Evolutionary conservation across 1,284 basidiomycete genomes (phyloP).

Genomic region (Moesziomyces aphidis): DNA sequence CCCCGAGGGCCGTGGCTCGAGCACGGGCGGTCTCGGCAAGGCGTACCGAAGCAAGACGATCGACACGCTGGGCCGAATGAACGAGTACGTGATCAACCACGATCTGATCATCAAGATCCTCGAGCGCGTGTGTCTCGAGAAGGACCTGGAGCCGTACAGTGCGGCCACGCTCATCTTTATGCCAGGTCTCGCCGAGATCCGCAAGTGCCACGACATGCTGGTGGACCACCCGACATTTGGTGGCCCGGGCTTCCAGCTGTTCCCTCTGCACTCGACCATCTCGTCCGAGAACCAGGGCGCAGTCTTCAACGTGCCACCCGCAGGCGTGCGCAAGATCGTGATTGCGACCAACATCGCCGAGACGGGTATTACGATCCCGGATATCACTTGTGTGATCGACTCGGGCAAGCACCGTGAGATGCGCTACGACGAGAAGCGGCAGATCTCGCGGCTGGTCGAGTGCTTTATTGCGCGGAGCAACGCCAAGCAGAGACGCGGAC

Average conservation of each 20-base stretch:
- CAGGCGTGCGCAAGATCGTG: constrained; percentile 88
- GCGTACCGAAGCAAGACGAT: constrained; percentile 80
- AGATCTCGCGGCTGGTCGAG: constrained; percentile 91
- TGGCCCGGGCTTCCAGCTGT: constrained; percentile 78
- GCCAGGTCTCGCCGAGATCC: constrained; percentile 87
- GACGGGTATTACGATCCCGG: constrained; percentile 97
- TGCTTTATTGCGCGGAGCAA: constrained; percentile 94
- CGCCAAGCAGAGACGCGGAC: constrained; percentile 89
- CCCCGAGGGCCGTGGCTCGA: constrained; percentile 64
- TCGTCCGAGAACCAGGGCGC: constrained; percentile 81
- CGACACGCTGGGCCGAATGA: constrained; percentile 84
- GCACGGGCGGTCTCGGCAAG: constrained; percentile 68
- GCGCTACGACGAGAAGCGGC: constrained; percentile 93
- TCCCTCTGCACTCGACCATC: constrained; percentile 87
- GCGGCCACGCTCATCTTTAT: constrained; percentile 90
- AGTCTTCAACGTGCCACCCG: constrained; percentile 87
- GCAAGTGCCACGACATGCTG: constrained; percentile 85
- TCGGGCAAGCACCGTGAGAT: constrained; percentile 81
- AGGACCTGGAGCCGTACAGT: constrained; percentile 75
- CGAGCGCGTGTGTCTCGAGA: constrained; percentile 84
- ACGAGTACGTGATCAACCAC: constrained; percentile 81
- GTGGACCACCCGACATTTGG: constrained; percentile 82
- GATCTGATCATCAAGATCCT: constrained; percentile 80
- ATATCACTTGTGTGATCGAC: constrained; percentile 97
- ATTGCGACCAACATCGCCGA: constrained; percentile 81